Evolutionary conservation across 2,329 filamentous ascomycete genomes (phyloP).

Genomic region (Fusarium sp.): DNA sequence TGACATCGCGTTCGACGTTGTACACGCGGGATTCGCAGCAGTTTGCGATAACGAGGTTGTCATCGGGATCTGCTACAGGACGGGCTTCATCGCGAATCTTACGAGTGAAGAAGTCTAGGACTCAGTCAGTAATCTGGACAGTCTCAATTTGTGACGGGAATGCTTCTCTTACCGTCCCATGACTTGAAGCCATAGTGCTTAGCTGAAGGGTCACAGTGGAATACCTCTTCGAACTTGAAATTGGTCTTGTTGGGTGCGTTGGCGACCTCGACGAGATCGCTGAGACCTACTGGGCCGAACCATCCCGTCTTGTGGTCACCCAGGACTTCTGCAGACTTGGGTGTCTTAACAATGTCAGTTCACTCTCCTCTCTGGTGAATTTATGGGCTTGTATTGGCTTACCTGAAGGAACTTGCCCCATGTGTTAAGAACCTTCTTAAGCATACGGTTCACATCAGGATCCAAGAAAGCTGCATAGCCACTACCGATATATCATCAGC

Average conservation of each 20-base stretch:
- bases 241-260: slow-evolving; percentile 61
- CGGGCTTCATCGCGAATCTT: slow-evolving; percentile 67
- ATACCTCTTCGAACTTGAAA: slow-evolving; percentile 72
- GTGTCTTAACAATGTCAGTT: slow-evolving; percentile 54
- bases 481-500: slow-evolving; percentile 27
- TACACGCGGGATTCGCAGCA: slow-evolving; percentile 76
- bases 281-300: slow-evolving; percentile 66
- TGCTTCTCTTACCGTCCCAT: slow-evolving; percentile 70
- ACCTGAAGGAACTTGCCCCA: slow-evolving; percentile 71
- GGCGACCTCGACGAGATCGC: slow-evolving; percentile 67
- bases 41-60: slow-evolving; percentile 71
- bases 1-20: slow-evolving; percentile 65
- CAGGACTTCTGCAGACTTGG: slow-evolving; percentile 68
- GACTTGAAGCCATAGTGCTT: slow-evolving; percentile 74
- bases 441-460: slow-evolving; percentile 67
- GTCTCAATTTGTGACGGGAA: accelerated
- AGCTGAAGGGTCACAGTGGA: slow-evolving; percentile 69
- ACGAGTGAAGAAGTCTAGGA: slow-evolving; percentile 75
- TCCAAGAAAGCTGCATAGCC: slow-evolving; percentile 70
- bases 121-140: neutral
- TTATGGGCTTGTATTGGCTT: slow-evolving; percentile 10
- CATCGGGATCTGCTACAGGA: slow-evolving; percentile 70
- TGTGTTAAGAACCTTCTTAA: slow-evolving; percentile 69
- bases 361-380: accelerated
- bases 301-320: slow-evolving; percentile 63